Conservation (phyloP, 768 basidiomycete genomes). For the Kwoniella dendrophila region DNA sequence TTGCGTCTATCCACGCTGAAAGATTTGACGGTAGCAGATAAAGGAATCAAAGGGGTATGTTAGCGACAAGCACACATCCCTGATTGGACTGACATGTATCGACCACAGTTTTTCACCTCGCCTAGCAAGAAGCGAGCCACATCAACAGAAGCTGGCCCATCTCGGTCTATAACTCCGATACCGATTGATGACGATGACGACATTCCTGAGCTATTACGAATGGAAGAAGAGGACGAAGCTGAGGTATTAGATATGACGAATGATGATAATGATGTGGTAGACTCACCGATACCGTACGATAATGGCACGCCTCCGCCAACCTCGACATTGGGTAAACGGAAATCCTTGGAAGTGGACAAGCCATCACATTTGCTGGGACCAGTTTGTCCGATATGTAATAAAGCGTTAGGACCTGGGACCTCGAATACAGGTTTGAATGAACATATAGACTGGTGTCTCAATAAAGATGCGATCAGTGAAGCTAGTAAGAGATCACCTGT, state of each 20-base stretch:
- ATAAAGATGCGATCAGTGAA: slow-evolving; percentile 72
- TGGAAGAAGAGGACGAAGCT: slow-evolving; percentile 20
- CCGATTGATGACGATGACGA: slow-evolving; percentile 13
- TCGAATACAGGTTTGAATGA: slow-evolving; percentile 79
- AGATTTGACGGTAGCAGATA: slow-evolving; percentile 66
- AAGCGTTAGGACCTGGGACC: slow-evolving; percentile 60
- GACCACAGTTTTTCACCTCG: slow-evolving; percentile 46
- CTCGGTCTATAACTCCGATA: slow-evolving; percentile 9
- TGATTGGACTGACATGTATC: slow-evolving; percentile 14
- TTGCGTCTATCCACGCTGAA: slow-evolving; percentile 84
- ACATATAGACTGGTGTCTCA: slow-evolving; percentile 89
- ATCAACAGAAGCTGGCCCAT: slow-evolving; percentile 29
- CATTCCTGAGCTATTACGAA: slow-evolving; percentile 10
- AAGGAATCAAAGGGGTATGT: slow-evolving; percentile 72
- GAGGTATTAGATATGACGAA: slow-evolving; percentile 31
- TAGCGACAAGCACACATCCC: slow-evolving; percentile 57
- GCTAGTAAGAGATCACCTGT: slow-evolving; percentile 29
- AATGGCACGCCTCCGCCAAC: slow-evolving; percentile 2
- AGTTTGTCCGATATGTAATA: slow-evolving; percentile 73
- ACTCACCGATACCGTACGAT: slow-evolving; percentile 18
- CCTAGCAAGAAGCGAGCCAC: slow-evolving; percentile 57
- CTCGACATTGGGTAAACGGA: slow-evolving; percentile 17
- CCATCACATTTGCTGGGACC: slow-evolving; percentile 50
- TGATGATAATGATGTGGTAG: slow-evolving; percentile 26
- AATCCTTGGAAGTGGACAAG: slow-evolving; percentile 9